phyloP scores from a whole-genome alignment of 306 rosid genomes.

The Hylodesmum podocarpum region DNA sequence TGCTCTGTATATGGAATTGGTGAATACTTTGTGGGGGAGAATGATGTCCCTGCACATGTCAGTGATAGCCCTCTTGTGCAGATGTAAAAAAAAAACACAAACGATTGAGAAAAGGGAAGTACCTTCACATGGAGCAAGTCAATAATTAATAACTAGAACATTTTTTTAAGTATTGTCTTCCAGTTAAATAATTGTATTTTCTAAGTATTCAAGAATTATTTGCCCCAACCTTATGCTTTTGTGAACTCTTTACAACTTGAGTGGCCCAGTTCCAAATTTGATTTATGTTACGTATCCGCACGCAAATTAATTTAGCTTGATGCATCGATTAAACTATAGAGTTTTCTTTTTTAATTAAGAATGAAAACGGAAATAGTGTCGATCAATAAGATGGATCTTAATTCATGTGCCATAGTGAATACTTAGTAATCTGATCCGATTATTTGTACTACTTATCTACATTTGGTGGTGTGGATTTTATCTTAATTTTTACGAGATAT shows the following conservation, averaged over 20 bases:
- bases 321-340: conserved; percentile 23
- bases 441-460: background rate
- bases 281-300: background rate
- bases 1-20: conserved; percentile 10
- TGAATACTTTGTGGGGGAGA: conserved; percentile 34
- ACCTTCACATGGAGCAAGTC: conserved; percentile 31
- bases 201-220: conserved; percentile 1
- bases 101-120: conserved; percentile 10
- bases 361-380: background rate
- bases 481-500: background rate
- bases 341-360: conserved; percentile 14
- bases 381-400: conserved; percentile 20
- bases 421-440: background rate
- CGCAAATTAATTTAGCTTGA: background rate
- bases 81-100: background rate
- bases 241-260: conserved; percentile 11
- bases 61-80: background rate
- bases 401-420: conserved; percentile 28
- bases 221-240: conserved; percentile 2
- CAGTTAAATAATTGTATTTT: conserved; percentile 15
- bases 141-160: background rate
- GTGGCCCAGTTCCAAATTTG: background rate
- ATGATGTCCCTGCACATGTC: conserved; percentile 47
- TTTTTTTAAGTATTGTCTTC: background rate
- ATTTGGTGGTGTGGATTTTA: background rate